Conservation (phyloP, 2,329 filamentous ascomycete genomes). For the Zymoseptoria crescenta region DNA sequence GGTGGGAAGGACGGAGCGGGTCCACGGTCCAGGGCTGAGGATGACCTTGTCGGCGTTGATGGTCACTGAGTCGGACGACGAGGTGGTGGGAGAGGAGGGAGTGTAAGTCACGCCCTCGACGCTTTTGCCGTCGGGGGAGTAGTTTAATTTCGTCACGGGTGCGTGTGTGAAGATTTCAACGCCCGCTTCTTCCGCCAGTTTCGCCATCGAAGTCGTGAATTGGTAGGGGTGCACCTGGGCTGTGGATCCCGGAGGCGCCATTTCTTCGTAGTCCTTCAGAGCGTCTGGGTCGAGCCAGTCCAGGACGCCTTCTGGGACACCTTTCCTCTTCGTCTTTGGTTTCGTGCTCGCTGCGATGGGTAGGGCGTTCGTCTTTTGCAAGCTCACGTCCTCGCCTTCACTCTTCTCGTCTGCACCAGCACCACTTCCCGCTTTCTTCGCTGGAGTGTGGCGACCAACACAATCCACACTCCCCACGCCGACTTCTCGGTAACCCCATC, state of each 20-base stretch:
- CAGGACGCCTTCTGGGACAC: conserved; percentile 34
- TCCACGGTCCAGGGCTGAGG: conserved; percentile 57
- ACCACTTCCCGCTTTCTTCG: conserved; percentile 21
- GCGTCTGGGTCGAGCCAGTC: conserved; percentile 72
- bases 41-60: conserved; percentile 52
- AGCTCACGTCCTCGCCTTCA: conserved; percentile 37
- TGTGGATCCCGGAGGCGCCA: conserved; percentile 74
- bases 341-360: conserved; percentile 39
- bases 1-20: conserved; percentile 42
- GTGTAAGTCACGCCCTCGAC: conserved; percentile 58
- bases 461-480: conserved; percentile 62
- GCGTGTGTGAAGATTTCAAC: conserved; percentile 54
- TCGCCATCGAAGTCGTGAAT: conserved; percentile 78
- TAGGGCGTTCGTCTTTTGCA: conserved; percentile 40
- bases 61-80: conserved; percentile 37
- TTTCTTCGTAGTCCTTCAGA: conserved; percentile 66
- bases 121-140: conserved; percentile 36
- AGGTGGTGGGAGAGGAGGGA: conserved; percentile 39
- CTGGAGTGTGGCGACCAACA: conserved; percentile 35
- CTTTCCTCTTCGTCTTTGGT: conserved; percentile 38
- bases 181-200: conserved; percentile 57
- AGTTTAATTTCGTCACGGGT: conserved; percentile 60
- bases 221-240: conserved; percentile 89
- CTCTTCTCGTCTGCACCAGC: conserved; percentile 26
- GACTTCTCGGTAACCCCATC: conserved; percentile 81